phyloP scores from a whole-genome alignment of 1,139 yeast genomes.

The Sugiyamaella neomexicana region DNA sequence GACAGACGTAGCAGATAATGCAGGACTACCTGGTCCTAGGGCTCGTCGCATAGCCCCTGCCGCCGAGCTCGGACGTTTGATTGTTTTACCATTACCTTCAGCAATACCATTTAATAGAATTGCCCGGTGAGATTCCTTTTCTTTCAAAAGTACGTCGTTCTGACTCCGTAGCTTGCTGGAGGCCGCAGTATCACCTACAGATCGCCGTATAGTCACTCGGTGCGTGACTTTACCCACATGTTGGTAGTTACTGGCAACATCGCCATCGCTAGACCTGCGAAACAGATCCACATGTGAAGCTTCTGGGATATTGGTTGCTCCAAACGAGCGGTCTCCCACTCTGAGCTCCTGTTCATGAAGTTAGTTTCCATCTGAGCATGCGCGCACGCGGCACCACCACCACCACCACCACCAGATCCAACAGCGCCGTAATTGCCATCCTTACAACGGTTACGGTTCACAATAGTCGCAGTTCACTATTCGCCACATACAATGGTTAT shows the following conservation, averaged over 20 bases:
- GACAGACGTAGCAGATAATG: constrained; percentile 4
- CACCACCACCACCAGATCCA: no score
- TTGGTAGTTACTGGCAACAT: constrained; percentile 10
- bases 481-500: no score
- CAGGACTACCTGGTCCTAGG: constrained; percentile 6
- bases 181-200: constrained; percentile 23
- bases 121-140: constrained; percentile 31
- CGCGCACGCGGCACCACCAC: background rate
- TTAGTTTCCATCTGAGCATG: constrained; percentile 2
- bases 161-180: constrained; percentile 28
- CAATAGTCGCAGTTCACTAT: no score
- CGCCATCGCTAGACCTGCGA: constrained; percentile 4
- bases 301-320: constrained; percentile 23
- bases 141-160: constrained; percentile 25
- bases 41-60: constrained; percentile 12
- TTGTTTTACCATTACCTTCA: constrained; percentile 8
- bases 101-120: constrained; percentile 22
- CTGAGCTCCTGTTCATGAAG: constrained; percentile 19
- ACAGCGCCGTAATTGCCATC: no score
- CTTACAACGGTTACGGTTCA: no score
- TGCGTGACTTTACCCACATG: constrained; percentile 32
- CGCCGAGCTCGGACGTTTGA: constrained; percentile 16
- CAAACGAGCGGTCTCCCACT: constrained; percentile 22
- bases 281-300: constrained; percentile 24
- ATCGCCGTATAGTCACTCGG: constrained; percentile 22